Base-by-base conservation (phyloP, 352 stramenopile genomes). In the Phytopythium vexans region DNA sequence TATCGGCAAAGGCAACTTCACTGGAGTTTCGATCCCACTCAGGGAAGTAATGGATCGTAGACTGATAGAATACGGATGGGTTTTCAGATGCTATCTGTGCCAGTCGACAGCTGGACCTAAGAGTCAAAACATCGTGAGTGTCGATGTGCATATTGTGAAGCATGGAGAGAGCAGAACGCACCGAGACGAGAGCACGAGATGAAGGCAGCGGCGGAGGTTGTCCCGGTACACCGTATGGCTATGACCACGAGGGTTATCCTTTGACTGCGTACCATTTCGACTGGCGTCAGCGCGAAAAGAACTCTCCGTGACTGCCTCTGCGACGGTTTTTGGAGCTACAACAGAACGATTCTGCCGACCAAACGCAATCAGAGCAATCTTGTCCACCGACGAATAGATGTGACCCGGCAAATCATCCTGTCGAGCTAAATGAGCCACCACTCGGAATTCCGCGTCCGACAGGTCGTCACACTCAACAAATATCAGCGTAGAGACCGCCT, bases 381-480 rank as follows among this genome's bases (percentile, higher is more conserved):
- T 82, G 37, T 90, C 77, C 0, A 64, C 58, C 1, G 73, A 66
- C 3, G 74, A 76, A 41, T 86, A 88, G 9, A 81, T 38, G 9
- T 74, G 58, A 3, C 43, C 37, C 5, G 77, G 74, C 1, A 86
- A 14, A 40, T 86, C 77, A 14, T 67, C 60, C 33, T 79, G 68
- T 5, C 62, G 50, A 34, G 86, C 54, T 4, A 84, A 49, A 31
- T 85, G 62, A 31, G 83, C 45, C 0, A 83, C 16, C 33, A 86
- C 33, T 5, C 58, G 56, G 3, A 70, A 52, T n/a, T 82, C 70
- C 5, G 65, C 62, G 1, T 10, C 4, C 6, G 56, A 56, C 3
- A 90, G 45, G 32, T 82, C 64, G n/a, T 87, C 75, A 12, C 74
- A 82, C 10, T 85, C 77, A 4, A 69, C 49, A 43, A 78, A 90